phyloP scores from a whole-genome alignment of 225 moss, liverwort and hornwort genomes.

The Bryum argenteum region DNA sequence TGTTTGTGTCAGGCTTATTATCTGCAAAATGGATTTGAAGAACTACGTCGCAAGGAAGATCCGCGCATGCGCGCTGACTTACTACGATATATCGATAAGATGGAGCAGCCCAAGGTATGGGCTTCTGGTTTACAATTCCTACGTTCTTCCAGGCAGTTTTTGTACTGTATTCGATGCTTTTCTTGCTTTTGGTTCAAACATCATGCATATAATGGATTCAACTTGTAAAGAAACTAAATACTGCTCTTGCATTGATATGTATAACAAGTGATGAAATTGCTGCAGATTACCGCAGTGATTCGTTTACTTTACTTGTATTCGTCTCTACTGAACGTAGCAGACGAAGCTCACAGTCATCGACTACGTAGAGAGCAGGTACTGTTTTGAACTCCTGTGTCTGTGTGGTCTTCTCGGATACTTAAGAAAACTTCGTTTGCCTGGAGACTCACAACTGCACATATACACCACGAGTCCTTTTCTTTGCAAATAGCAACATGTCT shows the following conservation, averaged over 20 bases:
- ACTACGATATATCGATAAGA: constrained; percentile 89
- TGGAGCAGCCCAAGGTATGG: constrained; percentile 74
- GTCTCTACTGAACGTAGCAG: constrained; percentile 90
- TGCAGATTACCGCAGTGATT: constrained; percentile 85
- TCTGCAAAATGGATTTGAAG: constrained; percentile 85
- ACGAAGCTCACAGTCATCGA: constrained; percentile 98
- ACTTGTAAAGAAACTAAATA: neutral
- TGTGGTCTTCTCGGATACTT: constrained; percentile 5
- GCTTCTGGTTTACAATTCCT: constrained; percentile 7
- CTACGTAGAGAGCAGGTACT: constrained; percentile 84
- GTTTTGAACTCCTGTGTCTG: constrained; percentile 4
- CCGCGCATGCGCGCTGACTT: constrained; percentile 87
- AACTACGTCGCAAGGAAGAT: constrained; percentile 68
- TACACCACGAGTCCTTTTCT: neutral
- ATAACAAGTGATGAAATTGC: constrained; percentile 19
- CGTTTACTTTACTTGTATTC: constrained; percentile 92
- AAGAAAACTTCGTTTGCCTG: neutral
- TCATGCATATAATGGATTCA: neutral
- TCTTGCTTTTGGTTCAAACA: constrained; percentile 16
- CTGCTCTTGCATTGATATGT: neutral
- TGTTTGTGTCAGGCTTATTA: constrained; percentile 53
- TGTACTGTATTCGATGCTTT: constrained; percentile 19
- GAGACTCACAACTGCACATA: neutral
- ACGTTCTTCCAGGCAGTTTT: neutral
- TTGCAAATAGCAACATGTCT: constrained; percentile 13